Evolutionary conservation across 352 stramenopile genomes (phyloP).

Genomic region (Salisapilia sapeloensis): DNA sequence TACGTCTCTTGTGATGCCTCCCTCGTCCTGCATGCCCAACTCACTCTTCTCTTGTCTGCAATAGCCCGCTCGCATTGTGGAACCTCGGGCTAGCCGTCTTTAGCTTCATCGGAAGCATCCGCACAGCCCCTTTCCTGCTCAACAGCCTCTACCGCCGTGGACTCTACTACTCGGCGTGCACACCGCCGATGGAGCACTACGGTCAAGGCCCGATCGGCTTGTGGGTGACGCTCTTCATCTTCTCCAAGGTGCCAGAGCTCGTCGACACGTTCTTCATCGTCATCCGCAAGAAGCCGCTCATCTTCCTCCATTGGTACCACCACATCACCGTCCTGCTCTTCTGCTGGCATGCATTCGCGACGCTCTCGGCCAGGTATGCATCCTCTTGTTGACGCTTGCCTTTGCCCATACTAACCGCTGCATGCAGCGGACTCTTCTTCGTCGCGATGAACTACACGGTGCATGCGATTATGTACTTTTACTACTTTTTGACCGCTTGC

Average conservation of each 20-base stretch:
- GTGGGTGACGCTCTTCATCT: conserved; percentile 78
- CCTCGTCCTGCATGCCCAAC: conserved; percentile 1
- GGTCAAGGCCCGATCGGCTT: conserved; percentile 45
- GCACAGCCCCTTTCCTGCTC: conserved; percentile 68
- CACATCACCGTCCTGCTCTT: conserved; percentile 96
- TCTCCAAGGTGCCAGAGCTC: conserved; percentile 87
- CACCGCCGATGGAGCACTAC: conserved; percentile 44
- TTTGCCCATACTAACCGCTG: neutral
- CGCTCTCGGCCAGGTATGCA: conserved; percentile 61
- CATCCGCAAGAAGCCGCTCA: conserved; percentile 91
- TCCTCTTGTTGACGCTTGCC: no score
- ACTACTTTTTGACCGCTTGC: conserved; percentile 86
- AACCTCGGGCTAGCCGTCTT: conserved; percentile 66
- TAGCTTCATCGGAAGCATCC: conserved; percentile 53
- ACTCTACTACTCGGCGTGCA: conserved; percentile 73
- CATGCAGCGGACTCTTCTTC: conserved; percentile 87
- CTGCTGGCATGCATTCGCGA: conserved; percentile 94
- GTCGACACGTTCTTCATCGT: conserved; percentile 96
- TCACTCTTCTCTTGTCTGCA: conserved; percentile 2
- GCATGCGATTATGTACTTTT: conserved; percentile 96
- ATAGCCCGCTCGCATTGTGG: conserved; percentile 53
- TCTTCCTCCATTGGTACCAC: conserved; percentile 98
- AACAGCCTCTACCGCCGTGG: conserved; percentile 62
- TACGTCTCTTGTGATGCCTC: conserved; percentile 5
- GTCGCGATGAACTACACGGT: conserved; percentile 97